Base-by-base conservation (phyloP, 345 rosid species). In the Pseudoturritis turrita region DNA sequence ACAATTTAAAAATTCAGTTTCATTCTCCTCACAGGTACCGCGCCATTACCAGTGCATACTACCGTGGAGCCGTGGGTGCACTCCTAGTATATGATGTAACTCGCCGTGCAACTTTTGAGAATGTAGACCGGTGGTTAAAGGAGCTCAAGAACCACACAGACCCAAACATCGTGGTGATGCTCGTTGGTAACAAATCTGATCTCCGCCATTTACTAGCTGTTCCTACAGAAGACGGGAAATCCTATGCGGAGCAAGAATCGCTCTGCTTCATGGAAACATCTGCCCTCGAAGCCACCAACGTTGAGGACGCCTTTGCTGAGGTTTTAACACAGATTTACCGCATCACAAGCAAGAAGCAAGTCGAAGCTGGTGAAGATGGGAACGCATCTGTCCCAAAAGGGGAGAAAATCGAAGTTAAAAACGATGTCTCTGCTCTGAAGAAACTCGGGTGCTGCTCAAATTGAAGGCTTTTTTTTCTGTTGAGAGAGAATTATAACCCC, bases 51-150 rank as follows among this genome's bases (percentile, higher is more conserved):
- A 86, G 91, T 55, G 91, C 91, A 66, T 86, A 86, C 80, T 86
- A 86, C 72, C 84, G 91, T 54, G 91, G 91, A 77, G 91, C 91
- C 10, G 84, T 83, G 13, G 91, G 91, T 7, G 91, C 91, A 57
- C 84, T 86, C 31, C 85, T 86, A 52, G 91, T 86, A 36, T 86
- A 86, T 15, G 91, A 86, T 45, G 85, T 84, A 40, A 86, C 91
- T 7, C 83, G 91, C 33, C 91, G 83, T 67, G 83, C 86, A 46
- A 86, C 91, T 0, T 83, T 86, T 56, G 91, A 86, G 79, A 86
- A 81, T 51, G 91, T 84, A 18, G 91, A 86, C 67, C 74, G 91
- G 73, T 86, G 91, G 91, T 76, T 86, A 54, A 86, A 86, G 59
- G 91, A 86, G 67, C 77, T 86, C 29, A 79, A 83, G 70, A 85